Evolutionary conservation across 441 rosid species (phyloP), one percentile per base, ranked within the genome.

Genomic region (Geranium incanum): DNA sequence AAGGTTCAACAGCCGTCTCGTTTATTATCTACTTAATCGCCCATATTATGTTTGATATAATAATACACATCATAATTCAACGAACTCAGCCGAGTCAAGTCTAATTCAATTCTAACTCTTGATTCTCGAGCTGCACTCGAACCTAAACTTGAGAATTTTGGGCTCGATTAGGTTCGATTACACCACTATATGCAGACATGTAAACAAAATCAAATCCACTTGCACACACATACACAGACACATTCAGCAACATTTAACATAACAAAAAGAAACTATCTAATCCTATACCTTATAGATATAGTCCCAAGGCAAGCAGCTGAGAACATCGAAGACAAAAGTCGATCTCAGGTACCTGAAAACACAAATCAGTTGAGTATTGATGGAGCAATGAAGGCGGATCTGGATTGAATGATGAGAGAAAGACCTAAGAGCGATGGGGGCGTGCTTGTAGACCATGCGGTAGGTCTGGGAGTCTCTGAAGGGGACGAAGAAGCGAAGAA

Each of bases 221-320:
- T 59, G 0, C 33, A 21, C 33, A 28, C 33, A 28, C 33, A 28
- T 1, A 28, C 33, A 28, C 18, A 1, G 6, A 57, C 33, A 28
- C 33, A 28, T 28, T 28, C 33, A 36, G 38, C 41, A 65, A 36
- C 3, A 11, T 33, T 36, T 36, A 36, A 18, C 11, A 45, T 28
- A 8, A 50, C 69, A 28, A 28, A 28, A 68, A 28, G 33, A 28
- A 28, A 28, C 33, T 2, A 28, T 28, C 1, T 28, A 28, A 28
- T 28, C 33, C 33, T 28, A 28, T 86, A 95, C 98, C 97, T 85
- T 85, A 82, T 86, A 92, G 64, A 92, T 95, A 16, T 84, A 8
- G 79, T 92, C 98, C 99, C 98, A 95, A 55, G 98, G 99, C 86
- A 92, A 41, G 77, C 99, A 92, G 77, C 85, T 82, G 55, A 95